Base-by-base conservation (phyloP, 2,329 filamentous ascomycete genomes). In the Apiospora aurea region DNA sequence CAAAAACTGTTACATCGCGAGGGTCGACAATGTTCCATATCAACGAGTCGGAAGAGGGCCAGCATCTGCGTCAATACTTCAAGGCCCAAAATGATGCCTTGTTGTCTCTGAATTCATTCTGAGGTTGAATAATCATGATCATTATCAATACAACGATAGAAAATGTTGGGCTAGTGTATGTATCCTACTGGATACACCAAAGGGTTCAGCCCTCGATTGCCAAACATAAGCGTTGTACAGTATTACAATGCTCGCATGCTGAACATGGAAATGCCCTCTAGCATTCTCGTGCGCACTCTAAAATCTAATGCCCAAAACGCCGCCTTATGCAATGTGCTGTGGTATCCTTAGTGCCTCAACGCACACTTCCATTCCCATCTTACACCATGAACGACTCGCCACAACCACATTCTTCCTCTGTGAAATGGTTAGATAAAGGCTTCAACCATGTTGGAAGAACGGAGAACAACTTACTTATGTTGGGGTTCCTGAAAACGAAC, bases 401-500 rank as follows among this genome's bases (percentile, higher is more conserved):
- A 77, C 95, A 98, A 46, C 95, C 95, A 78, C 95, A 98, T 87
- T 96, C 89, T 80, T 97, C 95, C 87, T 97, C 95, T 97, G 81
- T 73, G 67, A 26, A 66, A 7, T 69, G 7, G 77, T 84, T 81
- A 86, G 81, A 71, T 71, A 44, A 16, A 44, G n/a, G 49, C 13
- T 24, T 10, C 44, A 34, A 43, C 91, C 24, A 6, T 26, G 18
- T 21, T 11, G 21, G 43, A 18, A 43, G 38, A 5, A 16, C 10
- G 34, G 53, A 41, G 10, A n/a, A 6, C 1, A 5, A 14, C 95
- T 90, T 85, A 97, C 95, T 99, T 81, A 98, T 98, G 80, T 99
- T 99, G 2, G 96, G 96, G 81, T 99, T 99, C 81, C 90, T 92
- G 84, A 99, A 99, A 69, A 97, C 91, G 82, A 99, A 99, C 75